Evolutionary conservation across 2,329 filamentous ascomycete species (phyloP).

Genomic region (Microthyrium microscopicum): DNA sequence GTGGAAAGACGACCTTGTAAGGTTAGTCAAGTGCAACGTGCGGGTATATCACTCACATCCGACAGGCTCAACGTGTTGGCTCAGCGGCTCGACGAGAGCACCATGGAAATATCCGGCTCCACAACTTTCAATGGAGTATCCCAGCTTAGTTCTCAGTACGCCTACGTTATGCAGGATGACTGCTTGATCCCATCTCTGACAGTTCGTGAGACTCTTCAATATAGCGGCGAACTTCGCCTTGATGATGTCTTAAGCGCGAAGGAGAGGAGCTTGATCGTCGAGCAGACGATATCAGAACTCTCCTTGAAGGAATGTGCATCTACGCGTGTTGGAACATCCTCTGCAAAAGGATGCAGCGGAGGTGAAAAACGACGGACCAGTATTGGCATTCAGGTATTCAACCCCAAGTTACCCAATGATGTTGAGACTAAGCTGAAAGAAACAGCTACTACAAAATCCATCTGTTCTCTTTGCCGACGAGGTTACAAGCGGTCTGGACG

Average conservation of each 20-base stretch:
- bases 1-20: slow-evolving; percentile 39
- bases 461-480: slow-evolving; percentile 56
- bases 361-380: slow-evolving; percentile 64
- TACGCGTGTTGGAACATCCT: slow-evolving; percentile 54
- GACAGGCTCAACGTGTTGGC: slow-evolving; percentile 50
- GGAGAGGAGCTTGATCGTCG: slow-evolving; percentile 47
- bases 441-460: slow-evolving; percentile 51
- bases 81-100: slow-evolving; percentile 45
- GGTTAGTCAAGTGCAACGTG: slow-evolving; percentile 5
- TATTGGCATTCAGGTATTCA: slow-evolving; percentile 48
- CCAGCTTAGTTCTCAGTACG: slow-evolving; percentile 34
- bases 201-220: slow-evolving; percentile 57
- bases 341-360: slow-evolving; percentile 60
- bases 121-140: slow-evolving; percentile 44
- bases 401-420: not conserved
- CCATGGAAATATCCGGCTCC: slow-evolving; percentile 33
- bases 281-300: slow-evolving; percentile 60
- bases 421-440: slow-evolving; percentile 2
- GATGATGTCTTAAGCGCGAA: slow-evolving; percentile 42
- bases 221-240: slow-evolving; percentile 55
- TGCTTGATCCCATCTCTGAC: slow-evolving; percentile 57
- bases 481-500: slow-evolving; percentile 52
- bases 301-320: slow-evolving; percentile 63
- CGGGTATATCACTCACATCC: slow-evolving; percentile 34
- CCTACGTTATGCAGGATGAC: slow-evolving; percentile 65